A percentile compares a stretch with the other conserved stretches of the same genome.
These are phyloP conservation scores for Candida stauntonica DNA, from an alignment of 805 yeast genomes.

Conservation along the genomic window DNA sequence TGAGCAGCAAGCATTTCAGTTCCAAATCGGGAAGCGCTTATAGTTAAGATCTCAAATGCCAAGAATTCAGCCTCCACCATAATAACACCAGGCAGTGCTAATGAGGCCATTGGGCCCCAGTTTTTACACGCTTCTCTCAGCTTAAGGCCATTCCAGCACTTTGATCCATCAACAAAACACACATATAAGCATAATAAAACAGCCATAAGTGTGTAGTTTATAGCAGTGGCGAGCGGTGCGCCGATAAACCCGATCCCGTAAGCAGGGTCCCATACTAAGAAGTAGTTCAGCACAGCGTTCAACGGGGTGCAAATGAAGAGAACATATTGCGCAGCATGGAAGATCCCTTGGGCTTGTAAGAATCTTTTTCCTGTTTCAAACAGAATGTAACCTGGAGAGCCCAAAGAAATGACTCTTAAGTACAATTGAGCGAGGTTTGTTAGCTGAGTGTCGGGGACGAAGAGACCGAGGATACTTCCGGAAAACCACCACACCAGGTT, in stretches of 20 bases:
- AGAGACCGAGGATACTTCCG: conserved; percentile 36
- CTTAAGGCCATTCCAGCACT: conserved; percentile 68
- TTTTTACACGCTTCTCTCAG: conserved; percentile 41
- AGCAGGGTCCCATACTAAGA: no score
- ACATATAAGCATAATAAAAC: conserved; percentile 21
- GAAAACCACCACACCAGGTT: conserved; percentile 54
- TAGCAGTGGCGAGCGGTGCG: conserved; percentile 73
- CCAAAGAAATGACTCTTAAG: conserved; percentile 52
- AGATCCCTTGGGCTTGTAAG: conserved; percentile 73
- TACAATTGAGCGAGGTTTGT: conserved; percentile 48
- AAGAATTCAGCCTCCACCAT: conserved; percentile 74
- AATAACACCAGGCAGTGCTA: conserved; percentile 68
- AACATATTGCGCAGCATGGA: conserved; percentile 70
- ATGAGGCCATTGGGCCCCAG: conserved; percentile 53
- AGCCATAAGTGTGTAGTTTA: conserved; percentile 68
- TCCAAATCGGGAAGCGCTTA: conserved; percentile 52
- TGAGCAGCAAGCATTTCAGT: conserved; percentile 49
- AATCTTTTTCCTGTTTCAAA: conserved; percentile 78
- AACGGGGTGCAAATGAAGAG: conserved; percentile 64
- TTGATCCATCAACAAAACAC: conserved; percentile 52
- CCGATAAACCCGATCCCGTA: conserved; percentile 71
- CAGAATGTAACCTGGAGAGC: conserved; percentile 65
- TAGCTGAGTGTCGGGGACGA: conserved; percentile 48
- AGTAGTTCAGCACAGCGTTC: conserved; percentile 60
- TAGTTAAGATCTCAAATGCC: conserved; percentile 69